Percentiles rank a stretch among this genome's conserved stretches.
Conservation (phyloP, 2,329 filamentous ascomycete genomes). For the Botrytis fragariae region DNA sequence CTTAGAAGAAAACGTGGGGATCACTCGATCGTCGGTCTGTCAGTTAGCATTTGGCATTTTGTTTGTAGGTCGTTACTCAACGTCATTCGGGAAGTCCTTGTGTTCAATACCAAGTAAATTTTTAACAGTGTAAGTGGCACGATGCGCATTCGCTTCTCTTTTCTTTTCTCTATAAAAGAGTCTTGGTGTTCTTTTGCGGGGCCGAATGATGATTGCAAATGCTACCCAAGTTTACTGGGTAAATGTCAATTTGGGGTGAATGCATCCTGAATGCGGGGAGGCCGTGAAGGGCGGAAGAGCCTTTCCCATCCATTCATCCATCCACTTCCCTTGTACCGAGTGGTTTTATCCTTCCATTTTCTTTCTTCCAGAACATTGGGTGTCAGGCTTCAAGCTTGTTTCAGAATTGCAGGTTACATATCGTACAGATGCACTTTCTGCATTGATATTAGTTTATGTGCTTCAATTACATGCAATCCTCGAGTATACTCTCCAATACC, state of each 20-base stretch:
- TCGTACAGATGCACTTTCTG: neutral
- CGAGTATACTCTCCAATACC: neutral
- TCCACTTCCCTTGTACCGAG: neutral
- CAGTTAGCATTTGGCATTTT: neutral
- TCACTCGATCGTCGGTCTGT: neutral
- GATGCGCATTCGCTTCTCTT: neutral
- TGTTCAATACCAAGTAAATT: neutral
- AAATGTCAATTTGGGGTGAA: neutral
- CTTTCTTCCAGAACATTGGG: neutral
- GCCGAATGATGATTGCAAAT: neutral
- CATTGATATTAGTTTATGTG: neutral
- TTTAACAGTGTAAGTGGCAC: neutral
- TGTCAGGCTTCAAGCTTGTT: neutral
- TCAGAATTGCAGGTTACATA: neutral
- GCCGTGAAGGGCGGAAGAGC: neutral
- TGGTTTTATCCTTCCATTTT: neutral
- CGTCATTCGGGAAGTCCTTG: neutral
- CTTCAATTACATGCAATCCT: neutral
- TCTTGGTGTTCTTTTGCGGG: neutral
- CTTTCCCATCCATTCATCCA: neutral
- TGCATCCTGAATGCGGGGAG: neutral
- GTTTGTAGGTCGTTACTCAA: slow-evolving; percentile 1
- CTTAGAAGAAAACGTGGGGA: neutral
- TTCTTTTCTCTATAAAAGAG: neutral
- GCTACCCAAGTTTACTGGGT: neutral